Conservation (phyloP, 1,284 basidiomycete species). For the Boletus semigastroideus region DNA sequence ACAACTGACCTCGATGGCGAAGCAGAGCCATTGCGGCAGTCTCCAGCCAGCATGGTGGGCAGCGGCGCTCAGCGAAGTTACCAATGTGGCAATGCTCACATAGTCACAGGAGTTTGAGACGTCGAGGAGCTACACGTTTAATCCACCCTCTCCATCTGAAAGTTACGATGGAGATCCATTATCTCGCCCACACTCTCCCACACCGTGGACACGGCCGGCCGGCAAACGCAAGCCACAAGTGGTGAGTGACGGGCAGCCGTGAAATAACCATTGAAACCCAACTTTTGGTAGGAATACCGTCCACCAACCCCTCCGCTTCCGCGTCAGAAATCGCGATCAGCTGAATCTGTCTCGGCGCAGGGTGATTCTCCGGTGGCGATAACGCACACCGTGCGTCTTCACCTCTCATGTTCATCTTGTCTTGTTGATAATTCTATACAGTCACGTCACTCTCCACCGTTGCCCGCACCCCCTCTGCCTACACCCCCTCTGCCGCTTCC, state of each 20-base stretch:
- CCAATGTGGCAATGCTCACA: conserved; percentile 29
- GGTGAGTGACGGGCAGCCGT: conserved; percentile 23
- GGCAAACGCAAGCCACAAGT: conserved; percentile 37
- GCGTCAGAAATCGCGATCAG: conserved; percentile 35
- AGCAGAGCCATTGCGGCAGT: conserved; percentile 35
- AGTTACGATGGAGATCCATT: conserved; percentile 38
- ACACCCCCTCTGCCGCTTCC: conserved; percentile 17
- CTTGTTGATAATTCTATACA: conserved; percentile 10
- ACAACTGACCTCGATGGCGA: conserved; percentile 33
- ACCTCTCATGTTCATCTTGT: background rate
- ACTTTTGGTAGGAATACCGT: conserved; percentile 43
- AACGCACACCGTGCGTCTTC: conserved; percentile 25
- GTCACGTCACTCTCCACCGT: conserved; percentile 33
- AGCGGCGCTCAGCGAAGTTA: conserved; percentile 28
- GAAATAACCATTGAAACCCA: conserved; percentile 4
- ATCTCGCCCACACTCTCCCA: conserved; percentile 35
- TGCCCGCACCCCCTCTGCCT: conserved; percentile 24
- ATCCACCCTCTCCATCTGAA: conserved; percentile 37
- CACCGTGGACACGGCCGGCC: conserved; percentile 30
- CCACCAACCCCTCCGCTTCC: conserved; percentile 58
- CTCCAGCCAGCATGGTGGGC: conserved; percentile 38
- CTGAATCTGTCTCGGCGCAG: conserved; percentile 24
- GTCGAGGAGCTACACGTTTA: conserved; percentile 33
- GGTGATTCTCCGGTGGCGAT: conserved; percentile 32
- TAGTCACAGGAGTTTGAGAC: conserved; percentile 35